These are phyloP conservation scores for Daldinia sp. DNA, from an alignment of 2,329 filamentous ascomycete species.

Conservation along the genomic window DNA sequence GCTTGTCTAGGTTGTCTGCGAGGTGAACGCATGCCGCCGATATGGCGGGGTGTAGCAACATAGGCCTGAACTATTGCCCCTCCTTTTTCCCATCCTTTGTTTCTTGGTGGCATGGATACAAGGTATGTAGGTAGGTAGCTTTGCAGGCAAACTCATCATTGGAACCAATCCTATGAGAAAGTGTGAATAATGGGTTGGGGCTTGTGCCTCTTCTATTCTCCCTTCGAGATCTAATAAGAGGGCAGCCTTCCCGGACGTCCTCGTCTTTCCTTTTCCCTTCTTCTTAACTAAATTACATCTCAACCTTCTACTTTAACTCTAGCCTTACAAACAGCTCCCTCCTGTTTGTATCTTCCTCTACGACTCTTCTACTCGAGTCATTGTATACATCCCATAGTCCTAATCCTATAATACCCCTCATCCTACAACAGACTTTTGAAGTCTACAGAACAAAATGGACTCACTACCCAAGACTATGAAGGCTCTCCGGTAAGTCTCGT, in stretches of 20 bases:
- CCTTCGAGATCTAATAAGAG: constrained; percentile 24
- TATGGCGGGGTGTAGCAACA: constrained; percentile 37
- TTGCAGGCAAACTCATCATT: constrained; percentile 30
- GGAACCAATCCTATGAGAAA: constrained; percentile 30
- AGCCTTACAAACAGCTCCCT: constrained; percentile 1
- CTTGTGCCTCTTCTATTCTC: constrained; percentile 11
- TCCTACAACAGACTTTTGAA: constrained; percentile 18
- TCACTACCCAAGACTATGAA: constrained; percentile 55
- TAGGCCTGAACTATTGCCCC: constrained; percentile 34
- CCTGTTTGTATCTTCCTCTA: background rate
- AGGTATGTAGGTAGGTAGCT: too few species aligned
- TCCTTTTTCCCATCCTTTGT: constrained; percentile 30
- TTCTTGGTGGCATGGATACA: constrained; percentile 31
- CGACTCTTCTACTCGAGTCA: background rate
- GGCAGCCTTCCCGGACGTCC: constrained; percentile 18
- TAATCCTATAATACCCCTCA: constrained; percentile 32
- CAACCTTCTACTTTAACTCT: background rate
- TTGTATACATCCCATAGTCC: constrained; percentile 9
- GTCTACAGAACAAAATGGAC: constrained; percentile 43
- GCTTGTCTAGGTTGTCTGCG: constrained; percentile 36
- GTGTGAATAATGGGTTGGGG: constrained; percentile 21
- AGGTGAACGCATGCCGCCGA: constrained; percentile 37
- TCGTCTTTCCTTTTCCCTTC: constrained; percentile 15
- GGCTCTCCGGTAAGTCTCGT: constrained; percentile 62
- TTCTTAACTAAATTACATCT: constrained; percentile 7